These are phyloP conservation scores for Macrolepiota albuminosa DNA, from an alignment of 768 basidiomycete species.

Conservation along the genomic window DNA sequence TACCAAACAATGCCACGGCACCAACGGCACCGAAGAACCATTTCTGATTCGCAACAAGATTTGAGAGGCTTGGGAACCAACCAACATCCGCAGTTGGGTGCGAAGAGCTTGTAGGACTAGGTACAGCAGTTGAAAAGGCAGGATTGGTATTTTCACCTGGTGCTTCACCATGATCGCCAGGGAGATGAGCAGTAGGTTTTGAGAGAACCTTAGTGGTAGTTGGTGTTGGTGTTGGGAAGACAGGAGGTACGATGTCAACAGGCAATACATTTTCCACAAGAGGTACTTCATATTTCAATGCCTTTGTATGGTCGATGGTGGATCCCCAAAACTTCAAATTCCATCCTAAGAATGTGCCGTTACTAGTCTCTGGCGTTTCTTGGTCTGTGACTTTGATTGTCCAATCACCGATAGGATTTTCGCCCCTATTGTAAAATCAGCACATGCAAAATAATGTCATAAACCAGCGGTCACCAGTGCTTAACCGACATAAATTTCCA, in stretches of 20 bases:
- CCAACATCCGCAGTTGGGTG: conserved; percentile 66
- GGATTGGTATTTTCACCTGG: conserved; percentile 80
- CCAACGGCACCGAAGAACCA: conserved; percentile 91
- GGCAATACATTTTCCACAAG: conserved; percentile 45
- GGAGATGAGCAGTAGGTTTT: conserved; percentile 86
- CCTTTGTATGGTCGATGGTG: conserved; percentile 64
- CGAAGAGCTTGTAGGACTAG: conserved; percentile 26
- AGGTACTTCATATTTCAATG: conserved; percentile 58
- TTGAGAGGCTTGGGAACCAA: conserved; percentile 78
- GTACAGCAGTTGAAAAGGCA: conserved; percentile 45
- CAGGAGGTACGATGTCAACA: conserved; percentile 33
- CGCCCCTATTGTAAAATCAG: conserved; percentile 61
- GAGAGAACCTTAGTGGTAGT: conserved; percentile 56
- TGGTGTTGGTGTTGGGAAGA: conserved; percentile 28
- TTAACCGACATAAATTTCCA: conserved; percentile 99
- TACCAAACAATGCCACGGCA: conserved; percentile 71
- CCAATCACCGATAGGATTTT: conserved; percentile 89
- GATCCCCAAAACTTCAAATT: conserved; percentile 91
- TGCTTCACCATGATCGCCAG: conserved; percentile 77
- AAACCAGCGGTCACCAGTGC: conserved; percentile 69
- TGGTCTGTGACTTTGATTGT: conserved; percentile 83
- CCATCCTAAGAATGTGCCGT: conserved; percentile 83
- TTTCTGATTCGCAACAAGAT: conserved; percentile 67
- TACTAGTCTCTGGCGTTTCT: conserved; percentile 43
- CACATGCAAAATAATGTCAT: not conserved